Percentiles rank a stretch among this genome's conserved stretches.
Evolutionary conservation across 164 flowering plant genomes (phyloP).

Genomic region (Chimonanthus praecox): DNA sequence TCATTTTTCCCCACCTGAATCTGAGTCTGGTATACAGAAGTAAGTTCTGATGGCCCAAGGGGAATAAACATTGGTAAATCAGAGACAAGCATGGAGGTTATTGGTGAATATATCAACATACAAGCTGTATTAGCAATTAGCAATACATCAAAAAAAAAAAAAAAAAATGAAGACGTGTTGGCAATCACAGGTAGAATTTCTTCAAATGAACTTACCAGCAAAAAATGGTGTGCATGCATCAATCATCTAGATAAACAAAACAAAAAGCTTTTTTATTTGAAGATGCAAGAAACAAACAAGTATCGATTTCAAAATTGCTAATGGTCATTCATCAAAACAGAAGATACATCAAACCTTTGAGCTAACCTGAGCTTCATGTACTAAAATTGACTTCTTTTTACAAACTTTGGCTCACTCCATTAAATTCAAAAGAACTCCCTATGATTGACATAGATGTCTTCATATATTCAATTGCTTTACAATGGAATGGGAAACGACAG

Average conservation of each 20-base stretch:
- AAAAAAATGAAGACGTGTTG: too few species aligned
- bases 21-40: not conserved
- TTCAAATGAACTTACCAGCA: too few species aligned
- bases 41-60: not conserved
- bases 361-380: not conserved
- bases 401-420: not conserved
- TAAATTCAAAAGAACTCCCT: slow-evolving; percentile 5
- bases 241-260: not conserved
- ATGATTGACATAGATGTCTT: not conserved
- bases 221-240: not conserved
- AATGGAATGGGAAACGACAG: slow-evolving; percentile 11
- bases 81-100: not conserved
- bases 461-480: slow-evolving; percentile 20
- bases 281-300: not conserved
- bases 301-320: not conserved
- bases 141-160: too few species aligned
- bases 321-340: not conserved
- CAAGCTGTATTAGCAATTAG: not conserved
- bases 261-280: not conserved
- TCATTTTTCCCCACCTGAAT: not conserved
- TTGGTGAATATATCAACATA: too few species aligned
- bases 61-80: not conserved
- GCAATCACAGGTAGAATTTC: too few species aligned
- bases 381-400: not conserved
- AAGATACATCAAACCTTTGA: not conserved